Conservation (phyloP, 345 rosid species). For the Salix brachista region DNA sequence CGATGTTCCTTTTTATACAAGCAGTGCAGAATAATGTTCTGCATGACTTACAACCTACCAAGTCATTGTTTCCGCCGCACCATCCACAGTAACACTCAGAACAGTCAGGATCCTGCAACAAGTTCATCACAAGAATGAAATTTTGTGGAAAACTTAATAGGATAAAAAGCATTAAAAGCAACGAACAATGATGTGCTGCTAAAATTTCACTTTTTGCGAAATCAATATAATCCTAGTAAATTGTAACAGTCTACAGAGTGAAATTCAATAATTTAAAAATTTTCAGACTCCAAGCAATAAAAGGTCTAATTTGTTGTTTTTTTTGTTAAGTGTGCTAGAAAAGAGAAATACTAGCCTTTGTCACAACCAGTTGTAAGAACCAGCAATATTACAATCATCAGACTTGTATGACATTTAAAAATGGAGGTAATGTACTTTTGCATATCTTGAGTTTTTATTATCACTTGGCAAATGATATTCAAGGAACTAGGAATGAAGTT, state of each 20-base stretch:
- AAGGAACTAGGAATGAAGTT: neutral
- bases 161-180: neutral
- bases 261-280: neutral
- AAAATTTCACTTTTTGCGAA: neutral
- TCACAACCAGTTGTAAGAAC: neutral
- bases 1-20: constrained; percentile 75
- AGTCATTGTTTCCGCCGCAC: constrained; percentile 72
- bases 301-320: neutral
- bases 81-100: constrained; percentile 77
- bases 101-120: constrained; percentile 60
- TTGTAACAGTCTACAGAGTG: neutral
- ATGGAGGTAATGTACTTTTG: neutral
- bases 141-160: neutral
- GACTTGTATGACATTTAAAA: neutral
- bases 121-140: constrained; percentile 16
- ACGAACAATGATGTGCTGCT: neutral
- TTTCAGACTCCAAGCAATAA: neutral
- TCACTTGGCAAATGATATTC: neutral
- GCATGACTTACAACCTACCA: constrained; percentile 77
- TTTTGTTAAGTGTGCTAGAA: neutral
- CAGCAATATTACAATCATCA: neutral
- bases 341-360: neutral
- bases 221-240: neutral
- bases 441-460: neutral
- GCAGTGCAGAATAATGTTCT: constrained; percentile 58